phyloP scores from a whole-genome alignment of 768 basidiomycete genomes.

The Lactifluus piperatus region DNA sequence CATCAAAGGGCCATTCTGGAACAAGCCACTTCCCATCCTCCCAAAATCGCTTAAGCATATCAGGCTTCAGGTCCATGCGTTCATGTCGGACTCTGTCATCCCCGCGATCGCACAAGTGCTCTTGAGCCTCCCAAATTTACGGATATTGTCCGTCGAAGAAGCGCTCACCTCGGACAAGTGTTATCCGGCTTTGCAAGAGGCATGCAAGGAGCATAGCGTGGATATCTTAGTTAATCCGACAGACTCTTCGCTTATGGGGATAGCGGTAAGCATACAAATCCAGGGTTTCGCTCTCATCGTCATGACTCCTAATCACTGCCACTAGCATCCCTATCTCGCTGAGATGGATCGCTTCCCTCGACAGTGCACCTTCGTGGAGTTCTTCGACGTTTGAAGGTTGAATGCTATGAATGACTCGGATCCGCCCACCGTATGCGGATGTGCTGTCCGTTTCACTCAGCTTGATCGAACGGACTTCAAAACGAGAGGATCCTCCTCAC shows the following conservation, averaged over 20 bases:
- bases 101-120: not conserved
- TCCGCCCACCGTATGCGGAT: not conserved
- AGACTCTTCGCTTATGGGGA: not conserved
- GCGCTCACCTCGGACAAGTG: not conserved
- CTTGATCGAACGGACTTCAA: not conserved
- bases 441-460: too few species aligned
- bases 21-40: constrained; percentile 4
- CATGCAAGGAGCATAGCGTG: not conserved
- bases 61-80: constrained; percentile 13
- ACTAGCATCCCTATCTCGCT: constrained; percentile 2
- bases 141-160: constrained; percentile 3
- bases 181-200: constrained; percentile 1
- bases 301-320: not conserved
- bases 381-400: not conserved
- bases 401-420: too few species aligned
- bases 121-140: not conserved
- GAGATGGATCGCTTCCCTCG: constrained; percentile 16
- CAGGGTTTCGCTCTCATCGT: not conserved
- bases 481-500: not conserved
- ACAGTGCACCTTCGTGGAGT: constrained; percentile 3
- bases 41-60: constrained; percentile 6
- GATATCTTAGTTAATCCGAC: constrained; percentile 1
- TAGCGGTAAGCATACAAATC: not conserved
- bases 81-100: constrained; percentile 2
- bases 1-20: constrained; percentile 12